Percentiles rank a stretch among this genome's conserved stretches.
Evolutionary conservation across 2,329 filamentous ascomycete species (phyloP).

Genomic region (Colletotrichum liaoningense): DNA sequence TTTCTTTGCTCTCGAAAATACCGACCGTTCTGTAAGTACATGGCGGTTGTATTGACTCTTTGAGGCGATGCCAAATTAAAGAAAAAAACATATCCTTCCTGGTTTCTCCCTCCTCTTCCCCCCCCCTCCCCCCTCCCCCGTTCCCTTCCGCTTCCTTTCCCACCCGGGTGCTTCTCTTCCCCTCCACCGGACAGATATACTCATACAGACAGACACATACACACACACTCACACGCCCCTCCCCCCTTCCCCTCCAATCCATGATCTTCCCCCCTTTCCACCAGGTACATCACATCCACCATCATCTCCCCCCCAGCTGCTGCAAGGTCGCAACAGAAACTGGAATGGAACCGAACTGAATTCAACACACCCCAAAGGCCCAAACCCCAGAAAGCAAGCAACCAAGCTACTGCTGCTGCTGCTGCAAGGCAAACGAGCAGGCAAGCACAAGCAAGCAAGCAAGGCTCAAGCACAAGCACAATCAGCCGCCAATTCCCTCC

Average conservation of each 20-base stretch:
- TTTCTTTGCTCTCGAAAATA: not conserved
- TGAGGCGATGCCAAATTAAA: slow-evolving; percentile 18
- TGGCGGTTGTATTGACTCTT: not conserved
- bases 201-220: too few species aligned
- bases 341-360: not conserved
- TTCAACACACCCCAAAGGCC: not conserved
- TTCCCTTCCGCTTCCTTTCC: not conserved
- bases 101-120: not conserved
- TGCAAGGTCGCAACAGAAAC: slow-evolving; percentile 14
- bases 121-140: not conserved
- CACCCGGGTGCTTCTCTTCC: slow-evolving; percentile 9
- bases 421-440: not conserved
- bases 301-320: not conserved
- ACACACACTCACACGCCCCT: not conserved
- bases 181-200: slow-evolving; percentile 1
- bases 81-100: not conserved
- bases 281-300: slow-evolving; percentile 5
- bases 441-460: not conserved
- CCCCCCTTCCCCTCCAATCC: slow-evolving; percentile 9
- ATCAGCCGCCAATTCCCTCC: not conserved
- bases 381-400: not conserved
- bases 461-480: not conserved
- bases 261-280: not conserved
- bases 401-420: not conserved
- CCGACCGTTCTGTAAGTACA: not conserved